Conservation (phyloP, 2,329 filamentous ascomycete species). For the Penicillium sp. region DNA sequence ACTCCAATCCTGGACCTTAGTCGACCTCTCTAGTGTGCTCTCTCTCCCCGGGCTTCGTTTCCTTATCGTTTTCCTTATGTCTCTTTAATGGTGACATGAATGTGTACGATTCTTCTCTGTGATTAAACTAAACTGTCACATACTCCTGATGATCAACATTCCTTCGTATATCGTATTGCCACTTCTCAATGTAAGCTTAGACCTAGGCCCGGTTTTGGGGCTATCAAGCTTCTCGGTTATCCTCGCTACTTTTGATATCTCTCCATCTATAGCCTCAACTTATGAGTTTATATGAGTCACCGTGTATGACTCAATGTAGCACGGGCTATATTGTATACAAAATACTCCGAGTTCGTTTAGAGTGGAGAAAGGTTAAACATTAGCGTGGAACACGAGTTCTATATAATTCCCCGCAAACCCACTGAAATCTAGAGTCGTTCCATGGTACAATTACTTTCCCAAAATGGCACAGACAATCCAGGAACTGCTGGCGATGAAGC, state of each 20-base stretch:
- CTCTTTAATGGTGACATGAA: slow-evolving; percentile 30
- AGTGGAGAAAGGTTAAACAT: neutral
- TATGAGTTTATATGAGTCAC: neutral
- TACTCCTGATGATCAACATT: neutral
- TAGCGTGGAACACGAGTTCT: neutral
- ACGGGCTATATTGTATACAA: neutral
- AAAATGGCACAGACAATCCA: slow-evolving; percentile 23
- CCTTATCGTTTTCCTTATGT: slow-evolving; percentile 10
- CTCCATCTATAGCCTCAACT: neutral
- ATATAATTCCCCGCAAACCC: neutral
- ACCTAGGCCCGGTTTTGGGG: neutral
- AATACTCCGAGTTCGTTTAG: neutral
- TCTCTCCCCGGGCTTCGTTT: slow-evolving; percentile 10
- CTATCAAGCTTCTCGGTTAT: neutral
- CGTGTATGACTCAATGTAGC: neutral
- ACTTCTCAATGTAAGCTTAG: neutral
- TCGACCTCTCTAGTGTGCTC: slow-evolving; percentile 9
- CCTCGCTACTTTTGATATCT: neutral
- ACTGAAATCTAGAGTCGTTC: neutral
- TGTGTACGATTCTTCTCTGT: slow-evolving; percentile 23
- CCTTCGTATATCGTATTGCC: neutral
- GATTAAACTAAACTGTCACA: slow-evolving; percentile 6
- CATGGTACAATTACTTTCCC: neutral
- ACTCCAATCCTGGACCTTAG: slow-evolving; percentile 15
- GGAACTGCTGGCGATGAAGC: slow-evolving; percentile 12